Base-by-base conservation (phyloP, 306 rosid genomes). In the Comarum palustre region DNA sequence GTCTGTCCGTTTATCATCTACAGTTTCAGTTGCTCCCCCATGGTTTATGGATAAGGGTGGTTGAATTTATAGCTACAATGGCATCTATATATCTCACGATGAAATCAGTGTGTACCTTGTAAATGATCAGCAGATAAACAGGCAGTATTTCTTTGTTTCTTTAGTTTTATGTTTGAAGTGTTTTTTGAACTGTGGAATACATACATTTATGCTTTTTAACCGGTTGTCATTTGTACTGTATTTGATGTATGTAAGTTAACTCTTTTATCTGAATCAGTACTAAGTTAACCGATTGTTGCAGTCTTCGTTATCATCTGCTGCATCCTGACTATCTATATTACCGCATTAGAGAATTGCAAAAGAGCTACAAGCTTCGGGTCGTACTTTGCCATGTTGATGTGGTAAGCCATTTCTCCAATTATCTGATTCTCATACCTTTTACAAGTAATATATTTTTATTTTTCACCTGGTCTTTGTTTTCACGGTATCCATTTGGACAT, bases 271-370 rank as follows among this genome's bases (percentile, higher is more conserved):
- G 39, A 41, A 16, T 71, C 48, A 52, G 77, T 75, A 73, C 42
- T 47, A 55, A 66, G 74, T 67, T 72, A 72, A 81, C 46, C 52
- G 60, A 43, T 75, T 83, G 71, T 74, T 89, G 88, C 96, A 94
- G 98, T 79, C 97, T 94, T 75, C 96, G 98, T 75, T 94, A 94
- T 84, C 97, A 94, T 85, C 90, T 94, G 54, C 89, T 94, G 71
- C 97, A 94, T 77, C 98, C 98, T 19, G 98, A 91, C 74, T 94
- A 94, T 80, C 77, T 94, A 54, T 94, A 94, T 77, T 89, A 78
- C 77, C 93, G 97, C 69, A 91, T 94, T 79, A 80, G 95, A 84
- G 98, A 94, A 88, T 81, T 91, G 84, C 97, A 89, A 82, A 94
- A 94, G 82, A 87, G 84, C 69, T 94, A 82, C 89, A 94, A 91